Evolutionary conservation across 345 rosid genomes (phyloP), one percentile per base, ranked within the genome.

Genomic region (Microthlaspi erraticum): DNA sequence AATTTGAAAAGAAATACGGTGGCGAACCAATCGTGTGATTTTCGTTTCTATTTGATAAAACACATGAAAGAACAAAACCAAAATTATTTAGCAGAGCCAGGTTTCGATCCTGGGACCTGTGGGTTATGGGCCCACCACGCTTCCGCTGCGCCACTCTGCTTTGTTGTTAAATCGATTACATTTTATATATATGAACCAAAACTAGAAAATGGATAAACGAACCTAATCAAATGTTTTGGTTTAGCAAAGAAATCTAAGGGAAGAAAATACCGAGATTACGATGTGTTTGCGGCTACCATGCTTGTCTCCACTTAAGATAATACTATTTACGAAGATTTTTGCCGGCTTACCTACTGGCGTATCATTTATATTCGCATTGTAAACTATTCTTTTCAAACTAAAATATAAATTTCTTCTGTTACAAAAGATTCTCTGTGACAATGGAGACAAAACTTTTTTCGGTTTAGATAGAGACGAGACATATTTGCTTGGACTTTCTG

Each of bases 31-130:
- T 23, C 26, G 26, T 23, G 26, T 23, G 3, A 23, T 23, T 23
- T 23, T 2, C 26, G 26, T 23, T 23, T 23, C 26, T 23, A 23
- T 23, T 23, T 23, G 26, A 23, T 23, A 23, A 23, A 23, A 23
- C 2, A 23, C 26, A 23, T 20, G 26, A 20, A 20, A 20, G 26
- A 34, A 34, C 8, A 36, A 36, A 36, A 36, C 29, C 29, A 43
- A 44, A 44, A 14, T 1, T 4, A 17, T 3, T 16, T 71, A 71
- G 64, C 72, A 76, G 79, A 79, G 80, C 81, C 87, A 81, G 84
- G 83, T 85, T 87, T 83, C 85, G 85, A 87, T 85, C 87, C 81
- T 74, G 80, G 86, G 83, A 83, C 82, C 86, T 78, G 84, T 81
- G 83, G 81, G 82, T 80, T 81, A 83, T 70, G 80, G 83, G 78